These are phyloP conservation scores for Inosperma sp. DNA, from an alignment of 768 basidiomycete genomes.

Conservation along the genomic window DNA sequence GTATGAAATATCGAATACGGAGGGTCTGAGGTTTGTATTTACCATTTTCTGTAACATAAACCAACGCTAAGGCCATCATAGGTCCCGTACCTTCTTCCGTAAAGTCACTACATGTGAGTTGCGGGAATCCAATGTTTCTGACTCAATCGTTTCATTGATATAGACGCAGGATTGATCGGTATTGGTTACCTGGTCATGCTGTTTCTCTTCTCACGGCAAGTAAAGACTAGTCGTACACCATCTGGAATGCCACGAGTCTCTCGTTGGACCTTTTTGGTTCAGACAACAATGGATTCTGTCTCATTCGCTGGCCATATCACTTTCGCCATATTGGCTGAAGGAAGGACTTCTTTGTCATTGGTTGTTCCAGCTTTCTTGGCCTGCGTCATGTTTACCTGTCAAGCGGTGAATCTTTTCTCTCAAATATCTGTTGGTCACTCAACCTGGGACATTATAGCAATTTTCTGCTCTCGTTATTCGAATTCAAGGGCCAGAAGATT, in stretches of 20 bases:
- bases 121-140: background rate
- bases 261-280: constrained; percentile 76
- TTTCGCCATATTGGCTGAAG: constrained; percentile 81
- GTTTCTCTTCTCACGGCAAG: constrained; percentile 67
- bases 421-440: background rate
- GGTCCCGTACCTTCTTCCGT: constrained; percentile 62
- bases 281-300: constrained; percentile 75
- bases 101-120: constrained; percentile 64
- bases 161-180: constrained; percentile 71
- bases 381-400: constrained; percentile 73
- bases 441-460: constrained; percentile 50
- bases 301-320: constrained; percentile 88
- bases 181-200: constrained; percentile 66
- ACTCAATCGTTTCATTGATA: constrained; percentile 8
- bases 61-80: constrained; percentile 18
- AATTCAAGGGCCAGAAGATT: constrained; percentile 75
- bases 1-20: constrained; percentile 58
- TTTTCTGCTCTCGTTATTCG: constrained; percentile 76
- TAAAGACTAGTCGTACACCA: constrained; percentile 69
- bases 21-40: constrained; percentile 58
- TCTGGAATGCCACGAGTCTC: constrained; percentile 76
- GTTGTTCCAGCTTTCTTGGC: constrained; percentile 83
- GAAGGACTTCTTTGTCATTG: constrained; percentile 72
- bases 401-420: constrained; percentile 56
- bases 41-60: background rate